Evolutionary conservation across 2,329 filamentous ascomycete genomes (phyloP), one percentile per base, ranked within the genome.

Genomic region (Exophiala sp.): DNA sequence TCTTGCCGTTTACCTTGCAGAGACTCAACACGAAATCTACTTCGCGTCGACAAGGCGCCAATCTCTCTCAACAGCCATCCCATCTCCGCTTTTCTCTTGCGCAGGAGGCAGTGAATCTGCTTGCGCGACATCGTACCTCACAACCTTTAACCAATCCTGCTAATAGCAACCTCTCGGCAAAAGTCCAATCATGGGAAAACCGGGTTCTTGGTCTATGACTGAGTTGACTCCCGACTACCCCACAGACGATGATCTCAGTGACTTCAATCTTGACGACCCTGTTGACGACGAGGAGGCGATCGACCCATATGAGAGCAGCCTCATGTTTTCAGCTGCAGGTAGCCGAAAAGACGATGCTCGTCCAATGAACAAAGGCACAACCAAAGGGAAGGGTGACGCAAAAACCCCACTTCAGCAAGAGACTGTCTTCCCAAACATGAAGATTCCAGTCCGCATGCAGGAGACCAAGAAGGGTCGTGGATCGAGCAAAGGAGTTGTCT

Each of bases 401-500:
- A 38, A 10, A 16, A 38, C 35, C 11, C 14, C 35, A 5, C 35
- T 38, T 16, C 11, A 38, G 35, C 49, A 45, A 21, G 32, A 38
- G 11, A 29, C 50, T 5, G 54, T 57, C 40, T 57, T 57, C 41
- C 54, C 54, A 9, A n/a, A 41, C n/a, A 53, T 53, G 54, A 49
- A 36, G 12, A 52, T 57, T 12, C 54, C 54, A 2, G 42, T 57
- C 32, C 16, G 46, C 8, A 50, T 50, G 50, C 34, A 53, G 14
- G 20, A 29, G 5, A 18, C 9, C 16, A 36, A 36, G 41, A 49
- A 50, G 18, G 24, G 32, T 16, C 33, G 29, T 18, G 44, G 24
- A 45, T 14, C 4, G 4, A 8, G 20, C 20, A 39, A 21, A 38
- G 52, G 29, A 47, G n/a, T 35, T 5, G 38, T 39, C 12, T 10